Conservation (phyloP, 192 early-diverging fungal genomes). For the Dispira parvispora region DNA sequence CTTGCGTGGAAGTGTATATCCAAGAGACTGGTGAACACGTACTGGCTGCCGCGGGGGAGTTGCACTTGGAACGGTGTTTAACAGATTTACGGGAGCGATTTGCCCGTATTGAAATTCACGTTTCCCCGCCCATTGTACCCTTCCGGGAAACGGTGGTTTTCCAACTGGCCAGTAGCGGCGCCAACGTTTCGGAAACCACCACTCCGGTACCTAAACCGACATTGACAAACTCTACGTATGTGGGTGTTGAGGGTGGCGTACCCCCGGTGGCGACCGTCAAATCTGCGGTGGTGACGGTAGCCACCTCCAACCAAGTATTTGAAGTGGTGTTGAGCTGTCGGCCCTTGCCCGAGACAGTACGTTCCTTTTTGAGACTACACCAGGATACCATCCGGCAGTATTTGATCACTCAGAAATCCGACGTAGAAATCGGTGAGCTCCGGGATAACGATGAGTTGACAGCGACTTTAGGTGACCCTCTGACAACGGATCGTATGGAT, state of each 20-base stretch:
- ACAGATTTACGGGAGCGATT: slow-evolving; percentile 87
- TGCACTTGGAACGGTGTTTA: slow-evolving; percentile 92
- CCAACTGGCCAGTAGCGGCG: neutral
- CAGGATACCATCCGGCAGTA: slow-evolving; percentile 21
- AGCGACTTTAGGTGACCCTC: no score
- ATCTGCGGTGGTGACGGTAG: slow-evolving; percentile 14
- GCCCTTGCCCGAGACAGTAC: slow-evolving; percentile 24
- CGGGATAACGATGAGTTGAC: no score
- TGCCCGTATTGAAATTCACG: slow-evolving; percentile 86
- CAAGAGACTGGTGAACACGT: slow-evolving; percentile 96
- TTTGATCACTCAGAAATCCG: neutral
- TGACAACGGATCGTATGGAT: neutral
- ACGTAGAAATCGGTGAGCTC: no score
- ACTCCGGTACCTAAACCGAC: no score
- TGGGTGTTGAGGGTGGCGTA: no score
- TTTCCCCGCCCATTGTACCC: slow-evolving; percentile 88
- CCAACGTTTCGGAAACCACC: neutral
- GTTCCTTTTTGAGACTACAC: slow-evolving; percentile 20
- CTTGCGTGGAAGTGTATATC: slow-evolving; percentile 76
- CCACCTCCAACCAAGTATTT: slow-evolving; percentile 24
- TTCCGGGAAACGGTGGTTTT: slow-evolving; percentile 83
- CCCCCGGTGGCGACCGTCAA: no score
- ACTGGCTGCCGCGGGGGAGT: slow-evolving; percentile 88
- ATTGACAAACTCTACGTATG: no score
- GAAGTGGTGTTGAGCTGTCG: slow-evolving; percentile 22